Base-by-base conservation (phyloP, 2,329 filamentous ascomycete species). In the Colletotrichum filicis region DNA sequence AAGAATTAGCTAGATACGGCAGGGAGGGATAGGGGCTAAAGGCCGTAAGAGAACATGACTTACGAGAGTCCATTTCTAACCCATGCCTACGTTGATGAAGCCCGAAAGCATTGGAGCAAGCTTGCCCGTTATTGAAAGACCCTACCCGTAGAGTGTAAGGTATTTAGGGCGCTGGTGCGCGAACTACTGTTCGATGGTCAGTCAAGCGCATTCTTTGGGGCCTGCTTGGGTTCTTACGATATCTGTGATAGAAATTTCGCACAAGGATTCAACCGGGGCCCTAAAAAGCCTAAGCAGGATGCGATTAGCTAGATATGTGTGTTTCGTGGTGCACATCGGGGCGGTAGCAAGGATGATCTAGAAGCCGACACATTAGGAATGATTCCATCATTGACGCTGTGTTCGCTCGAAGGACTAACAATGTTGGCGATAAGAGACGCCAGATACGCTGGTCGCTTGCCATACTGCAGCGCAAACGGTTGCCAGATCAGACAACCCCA, bases 401-500 rank as follows among this genome's bases (percentile, higher is more conserved):
- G n/a, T 4, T 24, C 32, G 5, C 30, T 4, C 0, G 14, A n/a
- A 62, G 12, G 14, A 67, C 77, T 76, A 58, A 80, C 80, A 35
- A 80, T 76, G 4, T 76, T 77, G 16, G 79, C 81, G 0, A 80
- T 65, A 11, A 84, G 77, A 0, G 84, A 84, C 26, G 83, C 56
- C 5, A 85, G 74, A 66, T 85, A 85, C 0, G 81, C 79, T 4
- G 80, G 73, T 8, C 84, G 78, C 74, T 85, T 85, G 64, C 85
- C 85, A 66, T 86, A 87, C 57, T 84, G 82, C 14, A 86, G 76
- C 0, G 85, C 84, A 19, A 87, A 81, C 0, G 86, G 85, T 74
- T 87, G 85, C 85, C 85, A 87, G 68, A 87, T 83, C 7, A 87
- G 75, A 28, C 84, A 78, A 0, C 83, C 81, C 82, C 83, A 86